Evolutionary conservation across 1,284 basidiomycete species (phyloP).

Genomic region (Trichosporon sp.): DNA sequence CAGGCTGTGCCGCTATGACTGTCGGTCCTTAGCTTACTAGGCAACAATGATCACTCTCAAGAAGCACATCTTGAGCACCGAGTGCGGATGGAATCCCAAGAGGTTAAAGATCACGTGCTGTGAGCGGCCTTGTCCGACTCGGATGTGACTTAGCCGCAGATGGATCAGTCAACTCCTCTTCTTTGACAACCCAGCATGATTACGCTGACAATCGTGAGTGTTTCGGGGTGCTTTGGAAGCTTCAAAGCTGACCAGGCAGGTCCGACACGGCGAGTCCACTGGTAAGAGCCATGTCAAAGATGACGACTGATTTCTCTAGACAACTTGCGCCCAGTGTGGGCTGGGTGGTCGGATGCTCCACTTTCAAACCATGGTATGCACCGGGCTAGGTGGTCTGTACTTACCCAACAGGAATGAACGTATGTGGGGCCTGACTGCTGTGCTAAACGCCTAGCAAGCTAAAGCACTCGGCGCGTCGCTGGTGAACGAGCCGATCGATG

Average conservation of each 20-base stretch:
- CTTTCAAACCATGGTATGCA: conserved; percentile 78
- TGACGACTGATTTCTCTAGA: conserved; percentile 35
- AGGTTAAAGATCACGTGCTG: neutral
- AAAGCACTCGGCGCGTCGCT: conserved; percentile 71
- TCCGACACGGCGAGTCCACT: conserved; percentile 77
- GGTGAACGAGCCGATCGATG: conserved; percentile 63
- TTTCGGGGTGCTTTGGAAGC: neutral
- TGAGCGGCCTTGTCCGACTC: conserved; percentile 3
- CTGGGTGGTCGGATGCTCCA: conserved; percentile 80
- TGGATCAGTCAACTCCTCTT: neutral
- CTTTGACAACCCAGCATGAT: conserved; percentile 47
- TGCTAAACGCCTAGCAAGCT: conserved; percentile 67
- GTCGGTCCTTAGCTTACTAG: too few relatives aligned
- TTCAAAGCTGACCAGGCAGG: conserved; percentile 54
- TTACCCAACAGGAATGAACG: conserved; percentile 64
- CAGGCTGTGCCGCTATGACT: too few relatives aligned
- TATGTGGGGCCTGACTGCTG: conserved; percentile 41
- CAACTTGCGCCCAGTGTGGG: conserved; percentile 64
- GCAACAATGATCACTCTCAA: too few relatives aligned
- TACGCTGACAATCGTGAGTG: conserved; percentile 56
- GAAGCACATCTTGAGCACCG: too few relatives aligned
- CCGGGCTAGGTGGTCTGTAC: neutral
- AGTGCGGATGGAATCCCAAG: too few relatives aligned
- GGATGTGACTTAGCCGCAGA: neutral
- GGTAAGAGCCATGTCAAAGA: conserved; percentile 59